These are phyloP conservation scores for Nannizziopsis barbatae DNA, from an alignment of 2,329 filamentous ascomycete species.

Conservation along the genomic window DNA sequence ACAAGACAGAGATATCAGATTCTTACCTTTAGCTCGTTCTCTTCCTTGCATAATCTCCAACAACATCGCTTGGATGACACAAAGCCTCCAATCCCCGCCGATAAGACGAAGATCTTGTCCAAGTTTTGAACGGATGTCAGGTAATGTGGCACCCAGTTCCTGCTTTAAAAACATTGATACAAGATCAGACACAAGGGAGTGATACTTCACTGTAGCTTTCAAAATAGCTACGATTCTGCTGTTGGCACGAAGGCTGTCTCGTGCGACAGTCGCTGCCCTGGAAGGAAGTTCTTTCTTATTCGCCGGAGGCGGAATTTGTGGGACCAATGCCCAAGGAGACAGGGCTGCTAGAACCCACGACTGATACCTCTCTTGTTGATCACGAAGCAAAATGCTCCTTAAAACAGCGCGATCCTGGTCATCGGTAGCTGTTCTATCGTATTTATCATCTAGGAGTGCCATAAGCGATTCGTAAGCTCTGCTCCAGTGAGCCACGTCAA, in stretches of 20 bases:
- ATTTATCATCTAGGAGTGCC: slow-evolving; percentile 31
- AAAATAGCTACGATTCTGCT: slow-evolving; percentile 65
- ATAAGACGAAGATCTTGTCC: slow-evolving; percentile 28
- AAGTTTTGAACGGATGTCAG: slow-evolving; percentile 29
- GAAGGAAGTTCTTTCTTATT: slow-evolving; percentile 45
- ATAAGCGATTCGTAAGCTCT: slow-evolving; percentile 54
- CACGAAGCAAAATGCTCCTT: slow-evolving; percentile 46
- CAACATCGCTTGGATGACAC: slow-evolving; percentile 31
- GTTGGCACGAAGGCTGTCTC: slow-evolving; percentile 67
- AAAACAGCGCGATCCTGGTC: slow-evolving; percentile 15
- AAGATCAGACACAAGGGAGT: slow-evolving; percentile 50
- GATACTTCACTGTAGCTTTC: slow-evolving; percentile 52
- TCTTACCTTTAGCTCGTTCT: slow-evolving; percentile 26
- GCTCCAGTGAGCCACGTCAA: slow-evolving; percentile 51
- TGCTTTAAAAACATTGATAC: slow-evolving; percentile 37
- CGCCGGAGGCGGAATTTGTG: slow-evolving; percentile 30
- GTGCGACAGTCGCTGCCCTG: slow-evolving; percentile 51
- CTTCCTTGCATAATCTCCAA: slow-evolving; percentile 29
- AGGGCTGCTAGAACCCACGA: slow-evolving; percentile 68
- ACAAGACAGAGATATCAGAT: background rate
- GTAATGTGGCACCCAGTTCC: slow-evolving; percentile 21
- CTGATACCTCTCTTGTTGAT: slow-evolving; percentile 55
- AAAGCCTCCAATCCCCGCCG: slow-evolving; percentile 32
- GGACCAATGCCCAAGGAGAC: slow-evolving; percentile 56
- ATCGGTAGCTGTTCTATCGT: slow-evolving; percentile 10